Conservation (phyloP, 2,329 filamentous ascomycete species). For the Lachnellula occidentalis region DNA sequence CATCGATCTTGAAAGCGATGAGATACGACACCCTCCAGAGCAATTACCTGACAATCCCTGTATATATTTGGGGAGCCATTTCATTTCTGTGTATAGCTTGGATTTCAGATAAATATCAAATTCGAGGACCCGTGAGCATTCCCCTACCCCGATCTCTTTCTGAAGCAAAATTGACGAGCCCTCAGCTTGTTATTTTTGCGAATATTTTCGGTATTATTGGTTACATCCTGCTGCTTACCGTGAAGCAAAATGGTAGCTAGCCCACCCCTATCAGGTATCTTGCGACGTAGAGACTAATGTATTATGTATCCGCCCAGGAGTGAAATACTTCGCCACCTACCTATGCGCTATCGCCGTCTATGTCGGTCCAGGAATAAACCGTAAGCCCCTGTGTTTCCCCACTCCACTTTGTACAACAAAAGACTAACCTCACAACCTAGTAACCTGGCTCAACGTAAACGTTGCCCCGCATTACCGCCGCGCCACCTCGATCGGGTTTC, state of each 20-base stretch:
- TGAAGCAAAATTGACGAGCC: not conserved
- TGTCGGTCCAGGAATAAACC: slow-evolving; percentile 41
- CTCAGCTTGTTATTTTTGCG: slow-evolving; percentile 32
- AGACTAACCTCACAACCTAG: not conserved
- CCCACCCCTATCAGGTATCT: too few relatives aligned
- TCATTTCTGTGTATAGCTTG: slow-evolving; percentile 41
- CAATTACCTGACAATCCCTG: slow-evolving; percentile 50
- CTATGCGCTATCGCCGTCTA: slow-evolving; percentile 44
- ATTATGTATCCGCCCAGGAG: not conserved
- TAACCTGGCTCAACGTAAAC: slow-evolving; percentile 43
- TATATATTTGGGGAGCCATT: slow-evolving; percentile 46
- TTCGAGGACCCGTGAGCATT: slow-evolving; percentile 13
- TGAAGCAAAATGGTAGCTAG: slow-evolving; percentile 37
- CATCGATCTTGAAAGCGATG: slow-evolving; percentile 48
- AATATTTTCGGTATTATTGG: slow-evolving; percentile 43
- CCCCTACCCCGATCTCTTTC: not conserved
- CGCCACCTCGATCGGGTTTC: slow-evolving; percentile 41
- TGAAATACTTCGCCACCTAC: slow-evolving; percentile 45
- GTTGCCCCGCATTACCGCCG: slow-evolving; percentile 41
- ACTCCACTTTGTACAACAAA: not conserved
- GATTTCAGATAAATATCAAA: slow-evolving; percentile 38
- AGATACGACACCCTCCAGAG: slow-evolving; percentile 46
- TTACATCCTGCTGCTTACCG: slow-evolving; percentile 43
- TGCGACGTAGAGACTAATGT: not conserved
- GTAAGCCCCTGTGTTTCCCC: not conserved